Evolutionary conservation across 306 rosid species (phyloP), one percentile per base, ranked within the genome.

Genomic region (Quercus alba): DNA sequence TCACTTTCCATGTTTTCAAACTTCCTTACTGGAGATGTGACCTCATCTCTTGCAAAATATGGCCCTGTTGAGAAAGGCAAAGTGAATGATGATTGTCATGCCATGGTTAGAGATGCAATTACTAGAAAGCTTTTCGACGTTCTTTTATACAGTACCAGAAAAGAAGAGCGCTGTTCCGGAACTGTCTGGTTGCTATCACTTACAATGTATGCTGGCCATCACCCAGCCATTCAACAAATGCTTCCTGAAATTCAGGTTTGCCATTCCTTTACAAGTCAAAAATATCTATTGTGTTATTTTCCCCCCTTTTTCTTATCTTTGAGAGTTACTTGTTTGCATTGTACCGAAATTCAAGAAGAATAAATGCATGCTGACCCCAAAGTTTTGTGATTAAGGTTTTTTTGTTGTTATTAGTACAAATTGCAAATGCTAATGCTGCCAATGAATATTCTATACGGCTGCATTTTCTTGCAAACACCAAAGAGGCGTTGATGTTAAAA

Each of bases 231-330:
- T 74, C 97, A 93, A 85, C 73, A 80, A 81, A 93, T 91, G 90
- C 97, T 95, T 86, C 99, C 97, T 28, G 96, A 93, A 81, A 95
- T 95, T 88, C 99, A 95, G 97, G 99, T 95, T 57, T 90, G 87
- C 77, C 76, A 64, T 51, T 59, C 17, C 13, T 23, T 70, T 74
- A 35, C 75, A 67, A 68, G 80, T 68, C 10, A 44, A 52, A 52
- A 57, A 33, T 49, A 18, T 62, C 38, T 61, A 0, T 44, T 18
- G 18, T 52, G 4, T 25, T 52, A 46, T 75, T 41, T 79, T 21
- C 63, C 76, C 3, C 54, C 56, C 56, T 25, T 49, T 35, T 19
- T 4, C 72, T 33, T 33, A 35, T 72, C 25, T 41, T 55, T 52
- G 6, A 35, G 20, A 72, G 70, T 26, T 19, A 11, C 2, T 38